Conservation (phyloP, 345 rosid species). For the Draba incana region DNA sequence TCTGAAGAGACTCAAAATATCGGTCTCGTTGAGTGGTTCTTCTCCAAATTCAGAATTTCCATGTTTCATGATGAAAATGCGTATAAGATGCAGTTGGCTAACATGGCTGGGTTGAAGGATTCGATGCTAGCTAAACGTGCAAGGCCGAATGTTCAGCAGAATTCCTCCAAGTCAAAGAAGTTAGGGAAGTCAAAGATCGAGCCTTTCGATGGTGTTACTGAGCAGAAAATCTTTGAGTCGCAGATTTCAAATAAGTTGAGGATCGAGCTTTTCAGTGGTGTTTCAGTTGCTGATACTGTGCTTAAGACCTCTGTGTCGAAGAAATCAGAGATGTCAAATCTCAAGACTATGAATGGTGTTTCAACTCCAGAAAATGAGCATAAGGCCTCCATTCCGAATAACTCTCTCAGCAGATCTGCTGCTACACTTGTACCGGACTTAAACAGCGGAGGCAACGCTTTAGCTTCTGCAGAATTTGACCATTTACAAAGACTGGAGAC, state of each 20-base stretch:
- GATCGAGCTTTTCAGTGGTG: constrained; percentile 3
- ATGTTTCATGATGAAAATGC: constrained; percentile 63
- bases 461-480: constrained; percentile 27
- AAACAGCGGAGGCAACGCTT: constrained; percentile 47
- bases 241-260: constrained; percentile 19
- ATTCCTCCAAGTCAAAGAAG: constrained; percentile 45
- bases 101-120: constrained; percentile 50
- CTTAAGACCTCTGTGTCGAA: constrained; percentile 39
- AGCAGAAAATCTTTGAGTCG: constrained; percentile 23
- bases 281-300: constrained; percentile 24
- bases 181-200: constrained; percentile 41
- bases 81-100: constrained; percentile 62
- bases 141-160: constrained; percentile 34
- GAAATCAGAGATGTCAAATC: constrained; percentile 40
- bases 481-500: constrained; percentile 22
- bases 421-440: constrained; percentile 58
- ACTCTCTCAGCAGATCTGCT: constrained; percentile 33
- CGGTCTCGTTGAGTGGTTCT: constrained; percentile 66
- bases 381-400: constrained; percentile 23
- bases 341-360: constrained; percentile 44
- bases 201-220: constrained; percentile 42
- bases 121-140: constrained; percentile 24
- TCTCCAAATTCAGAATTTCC: constrained; percentile 78
- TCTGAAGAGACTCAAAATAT: constrained; percentile 50
- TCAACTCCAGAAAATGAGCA: constrained; percentile 47